Evolutionary conservation across 78 protist genomes (phyloP).

Genomic region (Dictyostelium capitatum): DNA sequence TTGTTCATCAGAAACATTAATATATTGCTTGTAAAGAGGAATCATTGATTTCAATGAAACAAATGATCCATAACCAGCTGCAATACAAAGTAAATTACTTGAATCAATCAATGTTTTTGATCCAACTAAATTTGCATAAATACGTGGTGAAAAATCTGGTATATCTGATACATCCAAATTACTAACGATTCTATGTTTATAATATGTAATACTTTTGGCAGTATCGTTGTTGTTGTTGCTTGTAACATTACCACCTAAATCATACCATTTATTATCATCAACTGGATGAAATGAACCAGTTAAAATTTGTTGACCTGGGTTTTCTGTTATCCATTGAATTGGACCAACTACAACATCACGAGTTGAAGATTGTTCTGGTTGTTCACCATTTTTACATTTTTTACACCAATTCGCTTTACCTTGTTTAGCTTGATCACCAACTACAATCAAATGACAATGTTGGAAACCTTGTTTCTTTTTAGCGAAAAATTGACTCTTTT

Average conservation of each 20-base stretch:
- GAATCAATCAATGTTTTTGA: background rate
- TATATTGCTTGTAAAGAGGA: background rate
- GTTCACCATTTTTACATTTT: conserved; percentile 24
- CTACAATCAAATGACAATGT: conserved; percentile 52
- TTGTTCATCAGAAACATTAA: background rate
- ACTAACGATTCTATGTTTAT: background rate
- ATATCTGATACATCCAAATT: conserved; percentile 14
- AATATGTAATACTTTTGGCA: background rate
- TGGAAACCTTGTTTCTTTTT: conserved; percentile 10
- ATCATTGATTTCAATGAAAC: background rate
- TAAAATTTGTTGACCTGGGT: conserved; percentile 71
- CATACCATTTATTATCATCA: conserved; percentile 60
- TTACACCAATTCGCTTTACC: conserved; percentile 74
- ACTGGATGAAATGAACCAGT: conserved; percentile 86
- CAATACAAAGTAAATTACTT: conserved; percentile 11
- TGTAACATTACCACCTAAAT: background rate
- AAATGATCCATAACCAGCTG: background rate
- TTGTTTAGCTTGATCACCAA: conserved; percentile 24
- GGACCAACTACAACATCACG: conserved; percentile 42
- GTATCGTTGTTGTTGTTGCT: too few species aligned
- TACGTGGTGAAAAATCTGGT: conserved; percentile 11
- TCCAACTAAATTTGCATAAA: background rate
- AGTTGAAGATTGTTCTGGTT: background rate
- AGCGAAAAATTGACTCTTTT: conserved; percentile 73
- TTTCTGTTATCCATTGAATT: conserved; percentile 59